phyloP scores from a whole-genome alignment of 805 yeast genomes.

The Candida morakotiae region DNA sequence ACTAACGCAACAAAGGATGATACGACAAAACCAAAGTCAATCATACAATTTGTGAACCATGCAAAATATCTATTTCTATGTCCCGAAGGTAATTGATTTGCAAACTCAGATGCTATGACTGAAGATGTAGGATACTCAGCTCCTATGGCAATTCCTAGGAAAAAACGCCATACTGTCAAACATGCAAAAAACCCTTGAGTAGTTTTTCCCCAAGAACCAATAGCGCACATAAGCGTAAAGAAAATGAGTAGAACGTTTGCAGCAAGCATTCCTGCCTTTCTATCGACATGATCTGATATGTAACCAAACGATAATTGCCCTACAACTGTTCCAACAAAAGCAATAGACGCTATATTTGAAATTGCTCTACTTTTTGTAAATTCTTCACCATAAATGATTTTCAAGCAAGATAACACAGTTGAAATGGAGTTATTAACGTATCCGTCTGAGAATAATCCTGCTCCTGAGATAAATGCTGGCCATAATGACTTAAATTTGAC shows the following conservation, averaged over 20 bases:
- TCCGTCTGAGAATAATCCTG: constrained; percentile 92
- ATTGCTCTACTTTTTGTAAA: constrained; percentile 66
- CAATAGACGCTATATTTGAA: constrained; percentile 79
- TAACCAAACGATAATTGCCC: constrained; percentile 83
- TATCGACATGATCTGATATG: constrained; percentile 72
- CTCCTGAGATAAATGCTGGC: constrained; percentile 82
- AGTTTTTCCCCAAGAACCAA: constrained; percentile 75
- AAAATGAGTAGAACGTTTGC: constrained; percentile 73
- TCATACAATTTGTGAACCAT: constrained; percentile 86
- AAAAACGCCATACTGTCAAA: constrained; percentile 77
- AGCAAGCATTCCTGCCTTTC: constrained; percentile 78
- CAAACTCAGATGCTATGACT: constrained; percentile 90
- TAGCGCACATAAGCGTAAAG: constrained; percentile 76
- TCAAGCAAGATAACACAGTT: constrained; percentile 69
- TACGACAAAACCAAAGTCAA: constrained; percentile 81
- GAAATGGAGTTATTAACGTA: constrained; percentile 83
- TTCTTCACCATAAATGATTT: constrained; percentile 58
- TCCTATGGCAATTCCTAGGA: constrained; percentile 89
- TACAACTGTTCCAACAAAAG: constrained; percentile 86
- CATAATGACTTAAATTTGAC: constrained; percentile 31
- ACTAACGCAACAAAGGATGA: constrained; percentile 86
- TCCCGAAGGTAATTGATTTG: constrained; percentile 74
- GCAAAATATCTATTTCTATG: constrained; percentile 83
- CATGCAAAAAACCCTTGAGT: constrained; percentile 80
- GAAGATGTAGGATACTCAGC: constrained; percentile 94